Conservation (phyloP, 2,329 filamentous ascomycete species). For the Niveomyces coronatus region DNA sequence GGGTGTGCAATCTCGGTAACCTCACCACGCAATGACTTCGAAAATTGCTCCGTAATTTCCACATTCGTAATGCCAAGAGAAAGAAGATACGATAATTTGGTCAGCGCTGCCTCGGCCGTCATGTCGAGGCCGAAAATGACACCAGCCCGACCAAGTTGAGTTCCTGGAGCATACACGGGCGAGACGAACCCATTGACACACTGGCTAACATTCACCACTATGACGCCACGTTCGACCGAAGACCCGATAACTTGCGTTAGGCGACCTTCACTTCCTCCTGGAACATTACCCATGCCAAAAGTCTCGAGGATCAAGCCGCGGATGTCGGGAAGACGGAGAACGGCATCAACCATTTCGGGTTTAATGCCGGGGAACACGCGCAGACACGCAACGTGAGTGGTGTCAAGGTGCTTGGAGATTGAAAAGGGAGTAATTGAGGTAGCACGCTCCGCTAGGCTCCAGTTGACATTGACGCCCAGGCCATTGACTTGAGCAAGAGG, state of each 20-base stretch:
- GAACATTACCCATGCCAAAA: conserved; percentile 87
- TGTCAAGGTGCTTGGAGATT: conserved; percentile 67
- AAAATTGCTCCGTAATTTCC: conserved; percentile 62
- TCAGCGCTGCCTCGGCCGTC: conserved; percentile 82
- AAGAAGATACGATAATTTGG: conserved; percentile 80
- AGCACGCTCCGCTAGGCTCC: conserved; percentile 66
- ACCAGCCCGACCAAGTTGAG: conserved; percentile 69
- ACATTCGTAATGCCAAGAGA: conserved; percentile 51
- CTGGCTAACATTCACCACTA: conserved; percentile 87
- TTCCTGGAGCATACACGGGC: conserved; percentile 67
- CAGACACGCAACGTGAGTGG: conserved; percentile 79
- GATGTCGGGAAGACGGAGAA: conserved; percentile 65
- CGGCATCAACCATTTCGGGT: conserved; percentile 84
- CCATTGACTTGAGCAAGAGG: conserved; percentile 75
- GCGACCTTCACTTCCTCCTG: conserved; percentile 67
- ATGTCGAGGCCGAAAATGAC: conserved; percentile 85
- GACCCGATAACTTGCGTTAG: conserved; percentile 68
- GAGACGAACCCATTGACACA: conserved; percentile 71
- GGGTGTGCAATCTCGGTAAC: conserved; percentile 66
- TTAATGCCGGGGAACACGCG: conserved; percentile 88
- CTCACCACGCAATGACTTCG: conserved; percentile 68
- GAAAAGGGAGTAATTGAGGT: conserved; percentile 64
- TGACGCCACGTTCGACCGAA: conserved; percentile 69
- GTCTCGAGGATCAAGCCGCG: conserved; percentile 81
- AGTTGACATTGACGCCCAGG: conserved; percentile 70